Conservation (phyloP, 139 green algal species). For the Chlorella sp. region DNA sequence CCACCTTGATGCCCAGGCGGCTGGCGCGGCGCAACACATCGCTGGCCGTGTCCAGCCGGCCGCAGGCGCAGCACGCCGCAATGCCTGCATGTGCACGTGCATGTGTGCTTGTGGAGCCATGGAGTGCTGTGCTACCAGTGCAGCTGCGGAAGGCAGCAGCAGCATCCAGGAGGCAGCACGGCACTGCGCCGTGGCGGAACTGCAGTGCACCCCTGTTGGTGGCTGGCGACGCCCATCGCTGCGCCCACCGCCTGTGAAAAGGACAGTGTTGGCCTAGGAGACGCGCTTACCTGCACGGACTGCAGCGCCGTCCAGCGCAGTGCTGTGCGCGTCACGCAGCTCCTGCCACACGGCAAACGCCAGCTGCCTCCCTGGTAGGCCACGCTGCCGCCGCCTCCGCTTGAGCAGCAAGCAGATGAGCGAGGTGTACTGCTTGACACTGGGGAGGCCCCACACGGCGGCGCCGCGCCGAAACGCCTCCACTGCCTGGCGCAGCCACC, state of each 20-base stretch:
- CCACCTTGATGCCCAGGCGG: background rate
- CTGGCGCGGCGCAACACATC: constrained; percentile 38
- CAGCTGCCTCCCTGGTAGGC: background rate
- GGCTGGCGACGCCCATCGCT: background rate
- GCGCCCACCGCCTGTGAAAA: background rate
- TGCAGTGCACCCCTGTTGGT: background rate
- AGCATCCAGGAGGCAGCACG: too few species aligned
- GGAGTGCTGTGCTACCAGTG: too few species aligned
- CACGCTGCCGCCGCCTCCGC: background rate
- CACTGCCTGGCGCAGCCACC: background rate
- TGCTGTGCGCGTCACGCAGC: background rate
- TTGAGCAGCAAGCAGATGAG: background rate
- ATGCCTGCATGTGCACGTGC: constrained; percentile 40
- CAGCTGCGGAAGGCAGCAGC: too few species aligned
- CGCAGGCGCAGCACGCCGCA: constrained; percentile 46
- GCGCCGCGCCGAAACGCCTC: background rate
- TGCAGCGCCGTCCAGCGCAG: background rate
- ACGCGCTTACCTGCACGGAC: background rate
- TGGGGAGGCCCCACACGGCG: background rate
- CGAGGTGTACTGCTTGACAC: background rate
- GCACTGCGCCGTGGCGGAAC: background rate
- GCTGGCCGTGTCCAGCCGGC: constrained; percentile 35
- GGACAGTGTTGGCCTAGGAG: background rate
- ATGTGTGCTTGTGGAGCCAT: background rate
- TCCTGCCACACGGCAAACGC: background rate